These are phyloP conservation scores for Aspergillus versicolor DNA, from an alignment of 2,329 filamentous ascomycete genomes.

Conservation along the genomic window DNA sequence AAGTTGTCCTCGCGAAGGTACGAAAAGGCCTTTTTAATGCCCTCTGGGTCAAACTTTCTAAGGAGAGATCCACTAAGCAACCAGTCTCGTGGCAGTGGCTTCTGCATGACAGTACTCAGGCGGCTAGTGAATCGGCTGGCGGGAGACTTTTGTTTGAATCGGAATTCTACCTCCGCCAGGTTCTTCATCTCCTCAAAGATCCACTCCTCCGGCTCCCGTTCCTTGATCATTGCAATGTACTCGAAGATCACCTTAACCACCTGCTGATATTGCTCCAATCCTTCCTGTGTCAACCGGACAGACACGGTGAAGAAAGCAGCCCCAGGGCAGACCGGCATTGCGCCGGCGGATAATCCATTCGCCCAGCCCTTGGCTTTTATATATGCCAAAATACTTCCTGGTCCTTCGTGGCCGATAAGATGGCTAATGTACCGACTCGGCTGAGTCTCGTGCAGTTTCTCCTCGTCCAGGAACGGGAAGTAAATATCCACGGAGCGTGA, in stretches of 20 bases:
- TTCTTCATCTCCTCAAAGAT: slow-evolving; percentile 90
- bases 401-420: slow-evolving; percentile 87
- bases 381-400: slow-evolving; percentile 86
- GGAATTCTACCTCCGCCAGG: slow-evolving; percentile 90
- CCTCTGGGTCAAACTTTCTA: slow-evolving; percentile 74
- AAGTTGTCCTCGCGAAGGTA: slow-evolving; percentile 86
- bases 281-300: slow-evolving; percentile 80
- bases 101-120: slow-evolving; percentile 86
- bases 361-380: slow-evolving; percentile 90
- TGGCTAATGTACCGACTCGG: slow-evolving; percentile 85
- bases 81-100: slow-evolving; percentile 80
- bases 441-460: slow-evolving; percentile 73
- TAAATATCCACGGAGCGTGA: slow-evolving; percentile 73
- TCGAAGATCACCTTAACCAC: slow-evolving; percentile 83
- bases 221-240: slow-evolving; percentile 82
- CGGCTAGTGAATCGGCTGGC: slow-evolving; percentile 86
- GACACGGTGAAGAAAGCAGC: slow-evolving; percentile 77
- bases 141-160: slow-evolving; percentile 88
- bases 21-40: slow-evolving; percentile 71
- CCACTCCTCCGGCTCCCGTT: slow-evolving; percentile 82
- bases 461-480: slow-evolving; percentile 85
- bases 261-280: slow-evolving; percentile 76
- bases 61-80: slow-evolving; percentile 79
- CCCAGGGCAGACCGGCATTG: slow-evolving; percentile 74
- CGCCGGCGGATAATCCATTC: slow-evolving; percentile 76